Percentiles rank a stretch among this genome's conserved stretches.
phyloP scores from a whole-genome alignment of 2,329 filamentous ascomycete species.

The Aspergillus versicolor region DNA sequence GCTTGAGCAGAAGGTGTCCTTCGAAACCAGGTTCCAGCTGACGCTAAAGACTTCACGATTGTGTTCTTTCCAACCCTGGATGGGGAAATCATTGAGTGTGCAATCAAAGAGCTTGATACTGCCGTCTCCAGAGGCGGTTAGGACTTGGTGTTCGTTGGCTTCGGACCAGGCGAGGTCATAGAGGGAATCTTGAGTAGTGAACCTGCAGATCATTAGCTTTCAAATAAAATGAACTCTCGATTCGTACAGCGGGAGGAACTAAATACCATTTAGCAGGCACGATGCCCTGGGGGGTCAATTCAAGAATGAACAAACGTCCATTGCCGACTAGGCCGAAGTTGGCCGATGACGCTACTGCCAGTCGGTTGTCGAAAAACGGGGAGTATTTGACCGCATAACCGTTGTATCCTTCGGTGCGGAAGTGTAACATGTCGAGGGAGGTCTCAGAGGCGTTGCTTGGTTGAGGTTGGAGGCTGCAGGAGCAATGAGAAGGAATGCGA shows the following conservation, averaged over 20 bases:
- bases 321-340: slow-evolving; percentile 98
- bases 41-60: slow-evolving; percentile 90
- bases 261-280: slow-evolving; percentile 75
- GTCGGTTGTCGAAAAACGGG: slow-evolving; percentile 92
- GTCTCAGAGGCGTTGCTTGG: not conserved
- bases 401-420: slow-evolving; percentile 89
- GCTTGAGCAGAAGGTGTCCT: slow-evolving; percentile 84
- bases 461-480: slow-evolving; percentile 1
- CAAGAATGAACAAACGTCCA: slow-evolving; percentile 81
- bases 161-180: slow-evolving; percentile 97
- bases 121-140: slow-evolving; percentile 87
- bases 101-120: slow-evolving; percentile 94
- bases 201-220: slow-evolving; percentile 52
- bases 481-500: not conserved
- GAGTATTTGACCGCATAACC: slow-evolving; percentile 98
- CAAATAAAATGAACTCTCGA: not conserved
- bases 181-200: slow-evolving; percentile 94
- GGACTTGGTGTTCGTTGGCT: slow-evolving; percentile 90
- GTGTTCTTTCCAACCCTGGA: slow-evolving; percentile 92
- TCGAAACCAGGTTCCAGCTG: slow-evolving; percentile 86
- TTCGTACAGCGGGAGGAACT: no score
- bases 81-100: slow-evolving; percentile 74
- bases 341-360: slow-evolving; percentile 85
- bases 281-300: slow-evolving; percentile 78
- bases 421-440: slow-evolving; percentile 74